phyloP scores from a whole-genome alignment of 176 grass and related monocot species.

The Zizania latifolia region DNA sequence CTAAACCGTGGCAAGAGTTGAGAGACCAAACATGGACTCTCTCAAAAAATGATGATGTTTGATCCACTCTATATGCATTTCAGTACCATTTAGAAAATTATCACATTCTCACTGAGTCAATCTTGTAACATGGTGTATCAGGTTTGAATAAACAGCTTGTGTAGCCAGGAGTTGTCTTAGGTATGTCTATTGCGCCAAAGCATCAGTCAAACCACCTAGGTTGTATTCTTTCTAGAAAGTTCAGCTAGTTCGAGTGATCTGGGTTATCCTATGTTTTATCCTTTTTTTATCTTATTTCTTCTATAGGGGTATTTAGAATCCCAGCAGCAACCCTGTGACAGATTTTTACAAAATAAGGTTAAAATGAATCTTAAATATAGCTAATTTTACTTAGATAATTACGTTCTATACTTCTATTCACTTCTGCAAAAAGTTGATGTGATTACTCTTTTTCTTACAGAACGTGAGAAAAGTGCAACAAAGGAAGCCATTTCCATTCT shows the following conservation, averaged over 20 bases:
- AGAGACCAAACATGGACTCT: neutral
- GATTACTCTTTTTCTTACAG: conserved; percentile 36
- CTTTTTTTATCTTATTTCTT: neutral
- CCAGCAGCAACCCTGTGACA: neutral
- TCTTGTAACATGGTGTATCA: neutral
- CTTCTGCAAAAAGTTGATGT: conserved; percentile 15
- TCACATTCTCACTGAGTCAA: neutral
- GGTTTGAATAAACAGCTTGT: neutral
- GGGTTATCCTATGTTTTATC: neutral
- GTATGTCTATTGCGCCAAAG: neutral
- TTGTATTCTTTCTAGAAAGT: neutral
- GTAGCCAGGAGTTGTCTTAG: neutral
- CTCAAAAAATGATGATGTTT: neutral
- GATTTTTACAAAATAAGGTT: neutral
- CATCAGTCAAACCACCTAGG: neutral
- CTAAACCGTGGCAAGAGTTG: neutral
- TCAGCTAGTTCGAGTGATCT: neutral
- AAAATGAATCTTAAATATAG: neutral
- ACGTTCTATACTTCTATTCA: neutral
- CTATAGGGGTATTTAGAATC: neutral
- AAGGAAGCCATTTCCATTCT: conserved; percentile 92
- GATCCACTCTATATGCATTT: neutral
- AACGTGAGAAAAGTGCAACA: conserved; percentile 93
- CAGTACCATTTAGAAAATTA: neutral
- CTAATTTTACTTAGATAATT: neutral